phyloP scores from a whole-genome alignment of 169 alveolate species.

The Amoebophrya sp. region DNA sequence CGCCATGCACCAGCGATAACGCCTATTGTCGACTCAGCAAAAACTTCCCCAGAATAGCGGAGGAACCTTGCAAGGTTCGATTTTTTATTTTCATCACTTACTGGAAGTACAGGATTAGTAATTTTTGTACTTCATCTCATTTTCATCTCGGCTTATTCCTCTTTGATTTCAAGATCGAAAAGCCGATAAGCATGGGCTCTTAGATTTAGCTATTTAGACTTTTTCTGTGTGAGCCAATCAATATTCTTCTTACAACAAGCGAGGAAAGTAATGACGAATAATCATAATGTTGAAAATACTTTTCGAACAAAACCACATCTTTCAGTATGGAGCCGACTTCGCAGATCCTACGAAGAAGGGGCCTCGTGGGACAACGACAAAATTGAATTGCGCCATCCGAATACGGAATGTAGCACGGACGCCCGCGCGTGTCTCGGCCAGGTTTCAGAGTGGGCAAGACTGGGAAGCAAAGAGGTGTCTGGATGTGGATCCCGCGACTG shows the following conservation, averaged over 20 bases:
- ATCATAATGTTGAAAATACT: too few species aligned
- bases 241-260: too few species aligned
- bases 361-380: neutral
- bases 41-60: neutral
- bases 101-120: too few species aligned
- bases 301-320: too few species aligned
- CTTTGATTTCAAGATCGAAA: too few species aligned
- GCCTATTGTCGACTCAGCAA: neutral
- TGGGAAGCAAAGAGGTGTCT: neutral
- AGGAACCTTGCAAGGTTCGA: neutral
- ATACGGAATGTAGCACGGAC: conserved; percentile 27
- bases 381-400: neutral
- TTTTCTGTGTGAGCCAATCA: too few species aligned
- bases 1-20: neutral
- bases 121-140: too few species aligned
- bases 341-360: neutral
- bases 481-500: neutral
- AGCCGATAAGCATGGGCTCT: too few species aligned
- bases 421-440: conserved; percentile 15
- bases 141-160: too few species aligned
- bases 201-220: too few species aligned
- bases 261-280: too few species aligned
- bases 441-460: neutral
- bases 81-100: too few species aligned
- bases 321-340: neutral